Evolutionary conservation across 176 grass and related monocot genomes (phyloP), one percentile per base, ranked within the genome.

Genomic region (Carex cristatella): DNA sequence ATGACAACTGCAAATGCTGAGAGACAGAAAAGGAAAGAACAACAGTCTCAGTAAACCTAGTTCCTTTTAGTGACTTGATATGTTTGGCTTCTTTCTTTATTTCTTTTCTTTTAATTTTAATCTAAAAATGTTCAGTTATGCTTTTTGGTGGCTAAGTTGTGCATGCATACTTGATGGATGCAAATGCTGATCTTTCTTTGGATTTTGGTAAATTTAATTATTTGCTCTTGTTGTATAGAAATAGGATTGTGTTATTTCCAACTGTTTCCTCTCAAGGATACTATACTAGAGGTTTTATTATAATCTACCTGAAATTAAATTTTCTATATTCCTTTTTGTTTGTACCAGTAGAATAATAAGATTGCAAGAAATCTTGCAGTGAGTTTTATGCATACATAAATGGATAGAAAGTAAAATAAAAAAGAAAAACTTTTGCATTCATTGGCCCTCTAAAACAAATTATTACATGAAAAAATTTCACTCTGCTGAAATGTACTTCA

Each of bases 1-100:
- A 87, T 83, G 62, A 83, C 61, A 15, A 77, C 73, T 77, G 55
- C 57, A 31, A 80, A 60, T n/a, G 88, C 90, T 81, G 91, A 92
- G 81, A 97, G 83, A 87, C 86, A 90, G 30, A 97, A 97, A 73
- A 91, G 82, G 66, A 85, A 88, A 87, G 86, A 94, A 48, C 85
- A 67, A 65, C 61, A 68, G 48, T 83, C 80, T 48, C 62, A 56
- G 49, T 28, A 56, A 77, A 77, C 16, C 27, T 10, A 48, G 16
- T 23, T 51, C 27, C 46, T 14, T 31, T 56, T 77, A 77, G 69
- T 74, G 18, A 31, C 10, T 56, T 55, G 7, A 15, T 77, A 56
- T 77, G 73, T 77, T 15, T 32, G 19, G 19, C 49, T 33, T 55
- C 15, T 6, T 33, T 77, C 12, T 7, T 54, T 31, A 10, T 5